Conservation (phyloP, 73 alveolate species). For the Durusdinium trenchii region DNA sequence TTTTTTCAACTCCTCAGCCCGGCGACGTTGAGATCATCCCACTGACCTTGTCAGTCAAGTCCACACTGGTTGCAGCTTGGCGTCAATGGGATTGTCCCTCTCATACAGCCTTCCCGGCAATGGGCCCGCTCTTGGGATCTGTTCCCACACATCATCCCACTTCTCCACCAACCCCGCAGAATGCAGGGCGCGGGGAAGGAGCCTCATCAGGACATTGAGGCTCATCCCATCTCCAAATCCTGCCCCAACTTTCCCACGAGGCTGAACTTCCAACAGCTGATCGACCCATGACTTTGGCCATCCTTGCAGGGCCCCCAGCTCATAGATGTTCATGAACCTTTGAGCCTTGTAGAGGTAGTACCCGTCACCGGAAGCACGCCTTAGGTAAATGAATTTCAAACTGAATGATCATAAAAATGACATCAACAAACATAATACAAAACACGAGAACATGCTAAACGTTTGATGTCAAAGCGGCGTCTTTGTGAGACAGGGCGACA, state of each 20-base stretch:
- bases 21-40: not conserved
- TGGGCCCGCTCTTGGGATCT: not conserved
- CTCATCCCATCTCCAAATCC: conserved; percentile 20
- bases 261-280: not conserved
- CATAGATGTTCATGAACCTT: conserved; percentile 23
- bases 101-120: conserved; percentile 7
- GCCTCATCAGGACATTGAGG: not conserved
- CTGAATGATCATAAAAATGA: not conserved
- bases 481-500: not conserved
- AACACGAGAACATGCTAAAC: not conserved
- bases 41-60: not conserved
- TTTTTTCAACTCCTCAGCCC: not conserved
- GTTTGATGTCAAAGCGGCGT: conserved; percentile 7
- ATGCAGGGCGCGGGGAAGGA: not conserved
- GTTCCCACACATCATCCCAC: not conserved
- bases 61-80: conserved; percentile 6
- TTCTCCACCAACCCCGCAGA: not conserved
- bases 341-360: not conserved
- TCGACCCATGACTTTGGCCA: conserved; percentile 30
- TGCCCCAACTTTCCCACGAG: not conserved
- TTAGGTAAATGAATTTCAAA: not conserved
- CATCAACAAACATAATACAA: not conserved
- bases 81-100: not conserved
- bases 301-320: conserved; percentile 28
- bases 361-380: not conserved